These are phyloP conservation scores for Purpureocillium lavendulum DNA, from an alignment of 2,329 filamentous ascomycete genomes.

Conservation along the genomic window DNA sequence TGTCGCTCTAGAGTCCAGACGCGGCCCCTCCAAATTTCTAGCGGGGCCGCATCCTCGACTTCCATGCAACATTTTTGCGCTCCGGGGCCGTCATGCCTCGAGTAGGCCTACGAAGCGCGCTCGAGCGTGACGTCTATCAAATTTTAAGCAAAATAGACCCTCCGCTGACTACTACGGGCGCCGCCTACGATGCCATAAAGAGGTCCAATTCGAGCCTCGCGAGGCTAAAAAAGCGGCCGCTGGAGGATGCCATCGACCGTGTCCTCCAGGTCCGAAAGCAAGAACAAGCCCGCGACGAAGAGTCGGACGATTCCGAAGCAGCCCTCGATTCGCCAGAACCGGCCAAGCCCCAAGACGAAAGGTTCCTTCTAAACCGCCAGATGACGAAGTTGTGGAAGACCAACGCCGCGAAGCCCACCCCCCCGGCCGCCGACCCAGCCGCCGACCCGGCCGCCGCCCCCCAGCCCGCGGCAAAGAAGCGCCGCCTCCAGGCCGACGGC, in stretches of 20 bases:
- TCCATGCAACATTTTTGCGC: not conserved
- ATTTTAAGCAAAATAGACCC: constrained; percentile 71
- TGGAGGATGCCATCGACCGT: constrained; percentile 81
- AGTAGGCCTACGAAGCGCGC: constrained; percentile 15
- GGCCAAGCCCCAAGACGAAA: constrained; percentile 20
- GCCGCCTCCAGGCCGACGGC: constrained; percentile 18
- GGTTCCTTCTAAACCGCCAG: constrained; percentile 32
- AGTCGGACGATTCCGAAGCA: constrained; percentile 43
- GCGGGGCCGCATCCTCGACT: not conserved
- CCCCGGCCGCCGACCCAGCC: constrained; percentile 11
- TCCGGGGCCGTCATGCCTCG: constrained; percentile 2
- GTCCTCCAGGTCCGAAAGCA: constrained; percentile 68
- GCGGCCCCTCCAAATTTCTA: no score
- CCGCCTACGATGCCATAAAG: constrained; percentile 73
- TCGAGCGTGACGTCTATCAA: constrained; percentile 70
- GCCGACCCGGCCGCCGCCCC: constrained; percentile 10
- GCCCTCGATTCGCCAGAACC: constrained; percentile 33
- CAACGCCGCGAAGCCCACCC: constrained; percentile 2
- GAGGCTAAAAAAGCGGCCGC: constrained; percentile 67
- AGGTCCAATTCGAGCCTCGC: constrained; percentile 80
- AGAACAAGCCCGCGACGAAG: constrained; percentile 50
- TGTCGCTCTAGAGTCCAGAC: no score
- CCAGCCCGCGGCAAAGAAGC: constrained; percentile 22
- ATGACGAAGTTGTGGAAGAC: constrained; percentile 30
- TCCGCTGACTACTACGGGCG: constrained; percentile 39